Percentiles rank a stretch among this genome's conserved stretches.
Conservation (phyloP, 768 basidiomycete species). For the Leccinellum rugosiceps region DNA sequence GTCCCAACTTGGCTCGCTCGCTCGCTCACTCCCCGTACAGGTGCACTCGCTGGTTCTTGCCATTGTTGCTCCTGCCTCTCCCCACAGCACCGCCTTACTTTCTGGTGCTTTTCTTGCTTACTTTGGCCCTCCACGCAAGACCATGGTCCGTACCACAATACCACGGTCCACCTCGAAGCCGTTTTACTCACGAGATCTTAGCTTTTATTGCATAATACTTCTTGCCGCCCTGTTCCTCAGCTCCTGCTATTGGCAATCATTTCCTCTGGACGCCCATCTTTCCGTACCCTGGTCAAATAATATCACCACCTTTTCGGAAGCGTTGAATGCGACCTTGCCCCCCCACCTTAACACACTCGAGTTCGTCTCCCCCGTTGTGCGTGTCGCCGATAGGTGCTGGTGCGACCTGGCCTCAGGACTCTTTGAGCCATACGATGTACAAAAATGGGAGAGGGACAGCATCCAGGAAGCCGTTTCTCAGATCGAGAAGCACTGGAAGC, state of each 20-base stretch:
- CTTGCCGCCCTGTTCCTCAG: slow-evolving; percentile 81
- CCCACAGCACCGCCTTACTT: slow-evolving; percentile 82
- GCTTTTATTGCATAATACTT: slow-evolving; percentile 85
- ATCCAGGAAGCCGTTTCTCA: slow-evolving; percentile 44
- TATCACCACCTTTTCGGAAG: slow-evolving; percentile 71
- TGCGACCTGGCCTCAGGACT: slow-evolving; percentile 69
- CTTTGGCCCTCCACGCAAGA: slow-evolving; percentile 75
- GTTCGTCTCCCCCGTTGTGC: slow-evolving; percentile 54
- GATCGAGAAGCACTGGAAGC: slow-evolving; percentile 32
- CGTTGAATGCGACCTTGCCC: slow-evolving; percentile 49
- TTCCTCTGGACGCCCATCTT: slow-evolving; percentile 61
- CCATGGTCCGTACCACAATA: slow-evolving; percentile 60
- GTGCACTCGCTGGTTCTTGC: slow-evolving; percentile 87
- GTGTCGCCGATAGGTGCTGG: slow-evolving; percentile 79
- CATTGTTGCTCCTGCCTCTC: slow-evolving; percentile 69
- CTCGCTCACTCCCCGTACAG: slow-evolving; percentile 32
- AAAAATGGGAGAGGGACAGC: slow-evolving; percentile 70
- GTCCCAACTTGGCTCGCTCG: neutral
- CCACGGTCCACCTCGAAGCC: neutral
- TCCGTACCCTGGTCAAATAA: slow-evolving; percentile 64
- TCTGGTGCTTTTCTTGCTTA: slow-evolving; percentile 70
- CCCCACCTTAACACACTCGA: slow-evolving; percentile 36
- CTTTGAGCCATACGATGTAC: slow-evolving; percentile 76
- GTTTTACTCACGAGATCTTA: slow-evolving; percentile 28
- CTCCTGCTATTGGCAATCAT: slow-evolving; percentile 88